A percentile compares a stretch with the other conserved stretches of the same genome.
Evolutionary conservation across 2,329 filamentous ascomycete genomes (phyloP).

Genomic region (Magnaporthiopsis poae): DNA sequence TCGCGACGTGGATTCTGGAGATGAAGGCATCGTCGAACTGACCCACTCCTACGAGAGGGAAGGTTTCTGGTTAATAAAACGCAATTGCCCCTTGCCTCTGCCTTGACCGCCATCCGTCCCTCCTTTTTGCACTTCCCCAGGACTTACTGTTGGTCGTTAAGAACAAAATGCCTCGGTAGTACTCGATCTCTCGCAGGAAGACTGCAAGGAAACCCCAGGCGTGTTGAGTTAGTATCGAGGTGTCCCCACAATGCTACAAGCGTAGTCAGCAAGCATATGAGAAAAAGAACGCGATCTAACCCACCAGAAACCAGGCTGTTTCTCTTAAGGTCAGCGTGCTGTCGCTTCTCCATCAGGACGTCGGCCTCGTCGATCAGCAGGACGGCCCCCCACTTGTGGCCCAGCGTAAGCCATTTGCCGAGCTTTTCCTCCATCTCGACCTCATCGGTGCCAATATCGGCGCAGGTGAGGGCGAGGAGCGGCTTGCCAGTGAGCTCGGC

Average conservation of each 20-base stretch:
- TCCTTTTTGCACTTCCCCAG: too few relatives aligned
- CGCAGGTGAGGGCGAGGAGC: slow-evolving; percentile 13
- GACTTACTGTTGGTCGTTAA: slow-evolving; percentile 17
- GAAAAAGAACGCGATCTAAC: neutral
- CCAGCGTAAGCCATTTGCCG: slow-evolving; percentile 11
- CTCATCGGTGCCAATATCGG: slow-evolving; percentile 13
- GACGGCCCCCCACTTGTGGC: slow-evolving; percentile 12
- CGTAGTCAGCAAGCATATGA: neutral
- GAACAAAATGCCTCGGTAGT: slow-evolving; percentile 12
- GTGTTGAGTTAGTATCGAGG: neutral
- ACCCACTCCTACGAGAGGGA: slow-evolving; percentile 16
- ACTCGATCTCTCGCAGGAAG: slow-evolving; percentile 19
- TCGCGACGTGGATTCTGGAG: slow-evolving; percentile 12
- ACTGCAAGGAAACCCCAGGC: slow-evolving; percentile 1
- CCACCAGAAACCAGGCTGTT: slow-evolving; percentile 18
- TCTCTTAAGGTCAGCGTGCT: slow-evolving; percentile 13
- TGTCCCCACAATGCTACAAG: neutral
- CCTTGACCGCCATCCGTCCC: too few relatives aligned
- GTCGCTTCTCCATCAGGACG: slow-evolving; percentile 17
- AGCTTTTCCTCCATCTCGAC: slow-evolving; percentile 13
- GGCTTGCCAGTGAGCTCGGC: slow-evolving; percentile 16
- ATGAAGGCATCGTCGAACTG: slow-evolving; percentile 27
- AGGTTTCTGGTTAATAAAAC: too few relatives aligned
- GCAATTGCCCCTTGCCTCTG: too few relatives aligned
- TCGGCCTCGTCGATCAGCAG: slow-evolving; percentile 20